phyloP scores from a whole-genome alignment of 371 early-diverging fungal species.

The Mortierella sp. region DNA sequence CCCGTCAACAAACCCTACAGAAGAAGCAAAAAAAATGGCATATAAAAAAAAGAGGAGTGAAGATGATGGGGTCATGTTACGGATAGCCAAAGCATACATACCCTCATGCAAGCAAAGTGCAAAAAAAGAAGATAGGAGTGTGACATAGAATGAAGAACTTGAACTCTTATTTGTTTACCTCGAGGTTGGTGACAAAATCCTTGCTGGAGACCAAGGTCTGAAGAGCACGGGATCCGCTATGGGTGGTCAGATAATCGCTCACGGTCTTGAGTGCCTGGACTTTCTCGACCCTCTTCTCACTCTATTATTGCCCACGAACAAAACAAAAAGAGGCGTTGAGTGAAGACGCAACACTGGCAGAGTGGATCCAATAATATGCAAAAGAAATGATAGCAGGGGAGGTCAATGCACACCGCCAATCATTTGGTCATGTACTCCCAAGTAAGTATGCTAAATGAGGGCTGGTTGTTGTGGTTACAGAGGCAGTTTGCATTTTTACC shows the following conservation, averaged over 20 bases:
- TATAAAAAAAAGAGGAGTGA: not conserved
- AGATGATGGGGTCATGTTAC: not conserved
- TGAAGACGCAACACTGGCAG: too few relatives aligned
- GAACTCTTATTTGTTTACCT: constrained; percentile 20
- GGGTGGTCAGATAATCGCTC: constrained; percentile 45
- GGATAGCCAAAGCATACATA: not conserved
- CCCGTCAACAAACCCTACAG: constrained; percentile 55
- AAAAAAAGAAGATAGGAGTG: not conserved
- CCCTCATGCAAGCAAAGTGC: not conserved
- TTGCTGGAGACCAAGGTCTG: constrained; percentile 37
- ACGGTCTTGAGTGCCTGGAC: constrained; percentile 35
- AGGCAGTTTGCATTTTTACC: constrained; percentile 18
- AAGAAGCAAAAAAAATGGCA: not conserved
- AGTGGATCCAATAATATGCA: not conserved
- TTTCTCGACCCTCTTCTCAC: constrained; percentile 27
- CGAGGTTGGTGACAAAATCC: constrained; percentile 36
- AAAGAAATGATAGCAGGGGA: not conserved
- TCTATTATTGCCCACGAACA: constrained; percentile 15
- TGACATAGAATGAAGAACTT: not conserved
- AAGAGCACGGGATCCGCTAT: constrained; percentile 33
- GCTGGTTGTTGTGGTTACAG: not conserved
- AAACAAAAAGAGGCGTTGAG: not conserved
- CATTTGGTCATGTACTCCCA: not conserved
- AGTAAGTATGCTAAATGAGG: not conserved
- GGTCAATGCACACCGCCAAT: constrained; percentile 1